These are phyloP conservation scores for Punica granatum DNA, from an alignment of 345 rosid species.

Conservation along the genomic window DNA sequence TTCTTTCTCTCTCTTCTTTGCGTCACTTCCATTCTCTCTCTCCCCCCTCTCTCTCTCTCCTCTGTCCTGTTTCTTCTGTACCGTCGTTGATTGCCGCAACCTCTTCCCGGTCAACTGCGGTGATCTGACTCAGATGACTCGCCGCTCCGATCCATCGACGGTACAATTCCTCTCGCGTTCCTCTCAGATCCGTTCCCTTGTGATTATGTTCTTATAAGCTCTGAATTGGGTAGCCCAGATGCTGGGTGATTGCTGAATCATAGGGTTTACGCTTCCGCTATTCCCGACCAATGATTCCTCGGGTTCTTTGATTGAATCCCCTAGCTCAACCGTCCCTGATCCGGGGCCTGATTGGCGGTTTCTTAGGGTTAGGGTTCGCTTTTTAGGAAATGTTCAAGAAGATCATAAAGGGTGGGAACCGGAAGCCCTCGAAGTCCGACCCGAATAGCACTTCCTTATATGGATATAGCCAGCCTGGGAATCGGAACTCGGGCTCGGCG, in stretches of 20 bases:
- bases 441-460: constrained; percentile 14
- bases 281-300: not conserved
- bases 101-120: not conserved
- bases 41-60: not conserved
- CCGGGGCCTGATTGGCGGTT: not conserved
- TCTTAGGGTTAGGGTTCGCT: constrained; percentile 11
- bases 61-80: not conserved
- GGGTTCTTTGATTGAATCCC: not conserved
- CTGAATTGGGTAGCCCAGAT: not conserved
- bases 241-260: not conserved
- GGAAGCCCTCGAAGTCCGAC: constrained; percentile 40
- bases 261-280: not conserved
- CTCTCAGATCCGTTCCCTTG: not conserved
- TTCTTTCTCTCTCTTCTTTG: not conserved
- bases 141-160: not conserved
- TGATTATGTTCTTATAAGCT: not conserved
- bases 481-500: constrained; percentile 19
- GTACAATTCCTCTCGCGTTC: not conserved
- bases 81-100: constrained; percentile 1
- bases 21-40: not conserved
- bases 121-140: not conserved
- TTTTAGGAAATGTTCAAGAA: constrained; percentile 34
- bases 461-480: constrained; percentile 3
- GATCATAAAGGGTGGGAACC: constrained; percentile 43
- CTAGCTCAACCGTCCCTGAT: not conserved